phyloP scores from a whole-genome alignment of 495 filamentous ascomycete species.

The Hypoxylon crocopeplum region DNA sequence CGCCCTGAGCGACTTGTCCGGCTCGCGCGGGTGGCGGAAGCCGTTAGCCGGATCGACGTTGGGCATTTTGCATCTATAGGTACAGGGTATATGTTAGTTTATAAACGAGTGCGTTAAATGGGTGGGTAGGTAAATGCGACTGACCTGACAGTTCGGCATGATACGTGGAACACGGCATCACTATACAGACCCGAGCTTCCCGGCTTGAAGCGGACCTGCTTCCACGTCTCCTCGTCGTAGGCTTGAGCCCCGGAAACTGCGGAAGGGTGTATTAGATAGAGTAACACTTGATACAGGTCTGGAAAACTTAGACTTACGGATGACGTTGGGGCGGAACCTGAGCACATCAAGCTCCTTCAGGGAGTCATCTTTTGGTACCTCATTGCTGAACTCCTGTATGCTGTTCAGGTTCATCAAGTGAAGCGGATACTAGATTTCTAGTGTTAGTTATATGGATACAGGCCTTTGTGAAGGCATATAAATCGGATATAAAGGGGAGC shows the following conservation, averaged over 20 bases:
- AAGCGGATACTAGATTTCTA: conserved; percentile 72
- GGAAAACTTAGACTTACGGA: conserved; percentile 52
- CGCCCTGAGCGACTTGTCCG: conserved; percentile 71
- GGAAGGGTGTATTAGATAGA: conserved; percentile 7
- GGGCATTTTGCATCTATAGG: conserved; percentile 74
- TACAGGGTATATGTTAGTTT: conserved; percentile 20
- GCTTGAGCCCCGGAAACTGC: conserved; percentile 46
- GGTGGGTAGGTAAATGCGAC: conserved; percentile 12
- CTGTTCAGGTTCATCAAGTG: conserved; percentile 80
- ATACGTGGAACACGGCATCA: conserved; percentile 58
- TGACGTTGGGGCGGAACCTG: conserved; percentile 86
- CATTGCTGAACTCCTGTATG: conserved; percentile 66
- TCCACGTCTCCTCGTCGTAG: conserved; percentile 80
- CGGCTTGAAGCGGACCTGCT: conserved; percentile 67
- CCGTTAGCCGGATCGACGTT: conserved; percentile 83
- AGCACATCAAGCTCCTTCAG: conserved; percentile 62
- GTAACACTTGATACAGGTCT: not conserved
- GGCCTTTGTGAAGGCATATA: not conserved
- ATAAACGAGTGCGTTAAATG: not conserved
- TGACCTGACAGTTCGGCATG: conserved; percentile 70
- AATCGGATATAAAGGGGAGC: conserved; percentile 27
- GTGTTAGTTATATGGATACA: conserved; percentile 17
- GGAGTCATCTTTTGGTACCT: conserved; percentile 59
- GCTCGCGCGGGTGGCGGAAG: conserved; percentile 71
- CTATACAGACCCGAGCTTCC: conserved; percentile 38